Conservation (phyloP, 2,329 filamentous ascomycete species). For the Lachnellula occidentalis region DNA sequence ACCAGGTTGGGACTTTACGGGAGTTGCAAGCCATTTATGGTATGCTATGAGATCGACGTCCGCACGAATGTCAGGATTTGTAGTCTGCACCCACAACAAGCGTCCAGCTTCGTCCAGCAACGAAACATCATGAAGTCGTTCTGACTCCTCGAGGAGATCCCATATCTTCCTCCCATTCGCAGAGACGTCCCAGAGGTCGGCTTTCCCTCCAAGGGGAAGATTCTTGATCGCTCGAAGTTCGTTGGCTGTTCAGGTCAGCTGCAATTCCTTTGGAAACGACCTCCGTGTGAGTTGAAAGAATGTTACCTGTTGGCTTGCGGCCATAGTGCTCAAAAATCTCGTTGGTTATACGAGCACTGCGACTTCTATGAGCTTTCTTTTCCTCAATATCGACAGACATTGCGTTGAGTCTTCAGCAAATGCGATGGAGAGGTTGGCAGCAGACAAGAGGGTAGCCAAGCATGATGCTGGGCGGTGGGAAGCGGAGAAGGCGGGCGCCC, state of each 20-base stretch:
- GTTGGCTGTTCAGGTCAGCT: neutral
- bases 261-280: neutral
- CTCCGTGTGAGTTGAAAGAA: too few relatives aligned
- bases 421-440: too few relatives aligned
- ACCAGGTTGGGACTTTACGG: too few relatives aligned
- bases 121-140: slow-evolving; percentile 1
- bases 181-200: slow-evolving; percentile 5
- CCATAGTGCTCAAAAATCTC: slow-evolving; percentile 2
- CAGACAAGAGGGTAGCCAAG: too few relatives aligned
- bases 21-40: too few relatives aligned
- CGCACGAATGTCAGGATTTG: too few relatives aligned
- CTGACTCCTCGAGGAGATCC: slow-evolving; percentile 3
- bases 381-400: too few relatives aligned
- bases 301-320: neutral
- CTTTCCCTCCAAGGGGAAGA: neutral
- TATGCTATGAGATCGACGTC: too few relatives aligned
- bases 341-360: neutral
- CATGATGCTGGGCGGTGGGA: too few relatives aligned
- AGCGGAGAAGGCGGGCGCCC: too few relatives aligned
- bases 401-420: too few relatives aligned
- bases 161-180: slow-evolving; percentile 4
- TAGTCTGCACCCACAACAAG: slow-evolving; percentile 7
- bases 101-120: slow-evolving; percentile 11
- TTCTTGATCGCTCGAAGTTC: slow-evolving; percentile 2
- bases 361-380: too few relatives aligned